Percentiles rank a stretch among this genome's conserved stretches.
These are phyloP conservation scores for Acanthamoeba divionensis DNA, from an alignment of 208 protist species.

Conservation along the genomic window DNA sequence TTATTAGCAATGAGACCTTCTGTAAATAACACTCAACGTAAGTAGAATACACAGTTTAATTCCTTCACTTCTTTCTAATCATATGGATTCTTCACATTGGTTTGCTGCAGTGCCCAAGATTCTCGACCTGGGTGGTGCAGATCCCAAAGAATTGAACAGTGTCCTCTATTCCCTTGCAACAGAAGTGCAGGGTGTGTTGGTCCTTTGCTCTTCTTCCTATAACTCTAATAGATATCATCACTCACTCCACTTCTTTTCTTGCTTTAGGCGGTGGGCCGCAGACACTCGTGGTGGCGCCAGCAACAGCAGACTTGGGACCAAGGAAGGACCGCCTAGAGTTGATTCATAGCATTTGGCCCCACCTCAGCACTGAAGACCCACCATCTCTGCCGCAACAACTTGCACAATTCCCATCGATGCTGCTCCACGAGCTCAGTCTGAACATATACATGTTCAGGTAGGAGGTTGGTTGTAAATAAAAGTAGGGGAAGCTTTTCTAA, in stretches of 20 bases:
- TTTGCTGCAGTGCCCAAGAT: background rate
- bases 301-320: background rate
- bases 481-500: no score
- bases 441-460: no score
- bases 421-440: no score
- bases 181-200: background rate
- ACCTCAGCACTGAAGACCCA: constrained; percentile 9
- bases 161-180: background rate
- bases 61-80: background rate
- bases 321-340: background rate
- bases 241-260: background rate
- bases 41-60: background rate
- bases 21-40: background rate
- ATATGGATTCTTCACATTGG: background rate
- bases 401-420: no score
- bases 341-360: background rate
- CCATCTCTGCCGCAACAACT: background rate
- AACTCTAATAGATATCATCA: background rate
- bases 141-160: background rate
- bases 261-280: background rate
- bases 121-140: background rate
- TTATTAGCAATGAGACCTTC: background rate
- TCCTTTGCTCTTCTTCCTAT: background rate
- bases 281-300: background rate
- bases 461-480: no score